These are phyloP conservation scores for Guillardia theta DNA, from an alignment of 78 protist genomes.

Conservation along the genomic window DNA sequence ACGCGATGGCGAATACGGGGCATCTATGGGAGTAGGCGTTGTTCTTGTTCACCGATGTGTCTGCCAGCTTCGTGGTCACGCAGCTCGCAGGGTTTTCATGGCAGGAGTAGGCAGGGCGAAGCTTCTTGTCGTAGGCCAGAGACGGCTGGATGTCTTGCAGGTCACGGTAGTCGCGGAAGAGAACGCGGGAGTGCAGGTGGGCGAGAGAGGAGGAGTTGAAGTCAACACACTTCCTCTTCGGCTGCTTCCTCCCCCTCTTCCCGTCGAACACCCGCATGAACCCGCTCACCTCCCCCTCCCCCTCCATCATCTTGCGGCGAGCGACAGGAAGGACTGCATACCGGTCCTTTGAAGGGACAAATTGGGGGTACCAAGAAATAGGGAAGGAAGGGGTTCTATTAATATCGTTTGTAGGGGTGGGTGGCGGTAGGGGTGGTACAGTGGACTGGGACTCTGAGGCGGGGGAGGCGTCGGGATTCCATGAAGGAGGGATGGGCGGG, in stretches of 20 bases:
- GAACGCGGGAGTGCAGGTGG: background rate
- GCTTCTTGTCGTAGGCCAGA: slow-evolving; percentile 43
- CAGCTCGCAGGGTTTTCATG: slow-evolving; percentile 57
- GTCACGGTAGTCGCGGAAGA: background rate
- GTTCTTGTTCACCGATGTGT: slow-evolving; percentile 75
- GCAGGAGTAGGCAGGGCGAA: slow-evolving; percentile 68
- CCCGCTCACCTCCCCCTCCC: too few relatives aligned
- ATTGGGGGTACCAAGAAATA: too few relatives aligned
- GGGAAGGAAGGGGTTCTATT: too few relatives aligned
- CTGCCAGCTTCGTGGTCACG: slow-evolving; percentile 66
- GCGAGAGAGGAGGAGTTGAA: background rate
- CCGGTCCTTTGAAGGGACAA: too few relatives aligned
- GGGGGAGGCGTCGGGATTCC: too few relatives aligned
- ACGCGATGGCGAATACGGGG: slow-evolving; percentile 60
- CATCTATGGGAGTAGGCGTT: background rate
- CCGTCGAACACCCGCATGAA: background rate
- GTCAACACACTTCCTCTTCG: background rate
- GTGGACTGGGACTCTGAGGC: too few relatives aligned
- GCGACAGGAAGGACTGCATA: too few relatives aligned
- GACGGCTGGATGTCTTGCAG: background rate
- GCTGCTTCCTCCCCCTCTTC: background rate
- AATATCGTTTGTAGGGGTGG: too few relatives aligned
- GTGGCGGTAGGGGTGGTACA: too few relatives aligned
- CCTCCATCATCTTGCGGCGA: too few relatives aligned
- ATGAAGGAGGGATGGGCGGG: too few relatives aligned